Conservation (phyloP, 768 basidiomycete genomes). For the Nidularia pulvinata region DNA sequence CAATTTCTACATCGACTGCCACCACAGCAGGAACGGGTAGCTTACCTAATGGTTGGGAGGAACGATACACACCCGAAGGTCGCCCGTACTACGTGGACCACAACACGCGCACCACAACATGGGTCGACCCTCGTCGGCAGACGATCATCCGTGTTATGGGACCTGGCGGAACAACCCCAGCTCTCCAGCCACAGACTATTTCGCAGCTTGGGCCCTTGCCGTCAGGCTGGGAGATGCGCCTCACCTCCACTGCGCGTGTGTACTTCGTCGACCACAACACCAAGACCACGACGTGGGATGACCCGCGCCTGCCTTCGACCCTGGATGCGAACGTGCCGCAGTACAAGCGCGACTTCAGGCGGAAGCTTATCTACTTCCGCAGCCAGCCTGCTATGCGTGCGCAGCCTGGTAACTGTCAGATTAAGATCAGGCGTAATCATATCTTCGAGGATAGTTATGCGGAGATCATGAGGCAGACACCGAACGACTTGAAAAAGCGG, state of each 20-base stretch:
- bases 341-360: constrained; percentile 99
- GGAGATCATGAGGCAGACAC: constrained; percentile 99
- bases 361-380: constrained; percentile 99
- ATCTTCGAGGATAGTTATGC: constrained; percentile 99
- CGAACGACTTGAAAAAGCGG: constrained; percentile 97
- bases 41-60: constrained; percentile 98
- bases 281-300: constrained; percentile 99
- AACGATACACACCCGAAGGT: constrained; percentile 97
- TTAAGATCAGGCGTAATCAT: constrained; percentile 97
- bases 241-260: constrained; percentile 96
- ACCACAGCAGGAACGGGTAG: constrained; percentile 80
- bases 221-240: constrained; percentile 99
- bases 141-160: constrained; percentile 97
- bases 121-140: constrained; percentile 98
- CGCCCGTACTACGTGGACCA: constrained; percentile 99
- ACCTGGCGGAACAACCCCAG: constrained; percentile 84
- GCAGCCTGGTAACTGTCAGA: constrained; percentile 98
- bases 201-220: constrained; percentile 96
- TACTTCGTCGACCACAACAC: constrained; percentile 99
- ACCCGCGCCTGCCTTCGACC: constrained; percentile 93
- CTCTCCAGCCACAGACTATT: constrained; percentile 93
- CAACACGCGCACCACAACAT: constrained; percentile 99
- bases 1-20: constrained; percentile 43
- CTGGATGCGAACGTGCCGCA: constrained; percentile 97
- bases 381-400: constrained; percentile 98